Conservation (phyloP, 1,284 basidiomycete species). For the Athelia psychrophila region DNA sequence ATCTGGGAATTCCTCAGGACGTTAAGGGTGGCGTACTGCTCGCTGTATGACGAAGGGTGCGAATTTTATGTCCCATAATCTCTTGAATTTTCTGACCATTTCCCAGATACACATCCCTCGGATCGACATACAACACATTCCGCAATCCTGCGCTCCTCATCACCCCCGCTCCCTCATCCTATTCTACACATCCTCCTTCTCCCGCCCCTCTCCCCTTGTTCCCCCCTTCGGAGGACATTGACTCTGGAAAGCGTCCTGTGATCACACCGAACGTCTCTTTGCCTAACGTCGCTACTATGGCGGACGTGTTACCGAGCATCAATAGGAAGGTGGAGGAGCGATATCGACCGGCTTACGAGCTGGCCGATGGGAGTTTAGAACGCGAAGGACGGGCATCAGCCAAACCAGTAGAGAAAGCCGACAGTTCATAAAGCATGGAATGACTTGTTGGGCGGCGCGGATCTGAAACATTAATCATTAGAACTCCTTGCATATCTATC, state of each 20-base stretch:
- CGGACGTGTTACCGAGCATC: slow-evolving; percentile 4
- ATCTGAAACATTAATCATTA: too few species aligned
- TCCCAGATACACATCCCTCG: slow-evolving; percentile 91
- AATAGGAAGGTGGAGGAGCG: slow-evolving; percentile 13
- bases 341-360: slow-evolving; percentile 79
- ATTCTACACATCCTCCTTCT: background rate
- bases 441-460: too few species aligned
- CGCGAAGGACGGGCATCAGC: slow-evolving; percentile 54
- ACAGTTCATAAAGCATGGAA: too few species aligned
- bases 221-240: background rate
- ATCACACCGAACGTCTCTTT: background rate
- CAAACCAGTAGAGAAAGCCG: too few species aligned
- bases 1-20: slow-evolving; percentile 87
- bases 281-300: slow-evolving; percentile 4
- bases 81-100: background rate
- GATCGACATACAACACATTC: slow-evolving; percentile 92
- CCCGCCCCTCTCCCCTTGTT: background rate
- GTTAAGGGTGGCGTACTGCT: slow-evolving; percentile 82
- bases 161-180: slow-evolving; percentile 16
- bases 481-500: too few species aligned
- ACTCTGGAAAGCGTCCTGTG: background rate
- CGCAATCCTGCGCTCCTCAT: slow-evolving; percentile 83
- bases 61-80: slow-evolving; percentile 18
- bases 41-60: slow-evolving; percentile 89
- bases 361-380: slow-evolving; percentile 76